Conservation (phyloP, 768 basidiomycete genomes). For the Mycena amicta region DNA sequence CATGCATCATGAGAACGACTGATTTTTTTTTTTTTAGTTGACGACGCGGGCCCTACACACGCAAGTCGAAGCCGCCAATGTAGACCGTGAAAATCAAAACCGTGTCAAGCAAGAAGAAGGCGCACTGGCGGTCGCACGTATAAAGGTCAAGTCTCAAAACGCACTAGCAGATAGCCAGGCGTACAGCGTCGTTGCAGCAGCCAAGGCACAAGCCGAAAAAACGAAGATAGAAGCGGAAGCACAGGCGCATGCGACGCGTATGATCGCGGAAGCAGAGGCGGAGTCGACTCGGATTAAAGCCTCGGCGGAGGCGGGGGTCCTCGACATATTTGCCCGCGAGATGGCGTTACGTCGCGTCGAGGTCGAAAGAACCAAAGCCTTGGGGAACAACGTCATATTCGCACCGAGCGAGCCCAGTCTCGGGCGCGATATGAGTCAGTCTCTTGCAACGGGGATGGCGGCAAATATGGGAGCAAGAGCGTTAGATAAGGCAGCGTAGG, state of each 20-base stretch:
- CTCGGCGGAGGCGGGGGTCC: constrained; percentile 59
- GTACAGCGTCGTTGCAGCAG: constrained; percentile 71
- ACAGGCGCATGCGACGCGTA: constrained; percentile 74
- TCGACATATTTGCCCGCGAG: constrained; percentile 71
- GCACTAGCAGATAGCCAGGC: constrained; percentile 77
- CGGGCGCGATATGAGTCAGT: constrained; percentile 60
- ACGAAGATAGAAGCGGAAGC: constrained; percentile 79
- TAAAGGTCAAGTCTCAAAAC: constrained; percentile 62
- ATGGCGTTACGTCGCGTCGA: constrained; percentile 75
- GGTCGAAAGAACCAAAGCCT: constrained; percentile 62
- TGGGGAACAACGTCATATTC: constrained; percentile 69
- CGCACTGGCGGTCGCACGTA: constrained; percentile 71
- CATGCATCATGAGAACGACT: not conserved
- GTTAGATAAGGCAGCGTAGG: too few relatives aligned
- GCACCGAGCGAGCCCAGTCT: constrained; percentile 53
- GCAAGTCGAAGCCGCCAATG: constrained; percentile 87
- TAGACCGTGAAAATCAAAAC: constrained; percentile 86
- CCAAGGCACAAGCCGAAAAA: constrained; percentile 70
- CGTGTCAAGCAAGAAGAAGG: constrained; percentile 87
- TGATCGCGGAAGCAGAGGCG: constrained; percentile 76
- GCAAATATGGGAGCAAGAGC: constrained; percentile 71
- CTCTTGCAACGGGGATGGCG: constrained; percentile 73
- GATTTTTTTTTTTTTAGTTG: constrained; percentile 3
- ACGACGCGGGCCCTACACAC: constrained; percentile 77
- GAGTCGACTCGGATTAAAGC: constrained; percentile 67